phyloP scores from a whole-genome alignment of 2,329 filamentous ascomycete genomes.

The Cladophialophora psammophila region DNA sequence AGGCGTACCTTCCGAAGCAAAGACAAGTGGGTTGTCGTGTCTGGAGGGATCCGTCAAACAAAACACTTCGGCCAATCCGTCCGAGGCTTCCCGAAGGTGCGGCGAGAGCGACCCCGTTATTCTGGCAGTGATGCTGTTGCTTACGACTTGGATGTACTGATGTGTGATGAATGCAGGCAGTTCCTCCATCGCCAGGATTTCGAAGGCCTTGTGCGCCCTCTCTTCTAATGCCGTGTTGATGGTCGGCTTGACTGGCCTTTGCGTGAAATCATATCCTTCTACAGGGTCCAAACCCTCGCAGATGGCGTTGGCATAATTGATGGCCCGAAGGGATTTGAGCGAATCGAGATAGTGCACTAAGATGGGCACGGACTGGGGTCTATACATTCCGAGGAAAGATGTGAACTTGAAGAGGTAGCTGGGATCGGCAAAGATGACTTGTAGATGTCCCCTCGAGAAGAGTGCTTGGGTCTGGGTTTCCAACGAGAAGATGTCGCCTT shows the following conservation, averaged over 20 bases:
- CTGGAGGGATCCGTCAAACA: conserved; percentile 77
- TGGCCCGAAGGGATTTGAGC: conserved; percentile 73
- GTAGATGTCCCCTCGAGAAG: conserved; percentile 71
- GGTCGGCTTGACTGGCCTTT: conserved; percentile 59
- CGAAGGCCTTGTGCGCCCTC: conserved; percentile 70
- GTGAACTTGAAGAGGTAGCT: conserved; percentile 70
- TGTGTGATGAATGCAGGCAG: conserved; percentile 75
- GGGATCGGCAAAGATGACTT: conserved; percentile 70
- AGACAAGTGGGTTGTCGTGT: conserved; percentile 77
- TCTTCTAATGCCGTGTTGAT: conserved; percentile 66
- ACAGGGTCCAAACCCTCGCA: conserved; percentile 67
- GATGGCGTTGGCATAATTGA: conserved; percentile 74
- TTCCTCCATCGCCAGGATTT: conserved; percentile 70
- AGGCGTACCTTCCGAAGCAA: conserved; percentile 72
- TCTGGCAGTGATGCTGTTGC: conserved; percentile 69
- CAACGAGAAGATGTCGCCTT: conserved; percentile 57
- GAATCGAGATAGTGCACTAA: conserved; percentile 76
- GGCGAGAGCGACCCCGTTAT: conserved; percentile 72
- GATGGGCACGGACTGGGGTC: conserved; percentile 69
- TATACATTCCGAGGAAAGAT: conserved; percentile 66
- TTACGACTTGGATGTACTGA: conserved; percentile 73
- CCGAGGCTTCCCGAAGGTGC: conserved; percentile 71
- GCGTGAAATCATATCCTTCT: conserved; percentile 63
- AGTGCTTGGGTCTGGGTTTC: conserved; percentile 71
- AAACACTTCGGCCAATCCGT: conserved; percentile 78